A percentile compares a stretch with the other conserved stretches of the same genome.
Evolutionary conservation across 352 stramenopile genomes (phyloP).

Genomic region (Globisporangium cylindrosporum): DNA sequence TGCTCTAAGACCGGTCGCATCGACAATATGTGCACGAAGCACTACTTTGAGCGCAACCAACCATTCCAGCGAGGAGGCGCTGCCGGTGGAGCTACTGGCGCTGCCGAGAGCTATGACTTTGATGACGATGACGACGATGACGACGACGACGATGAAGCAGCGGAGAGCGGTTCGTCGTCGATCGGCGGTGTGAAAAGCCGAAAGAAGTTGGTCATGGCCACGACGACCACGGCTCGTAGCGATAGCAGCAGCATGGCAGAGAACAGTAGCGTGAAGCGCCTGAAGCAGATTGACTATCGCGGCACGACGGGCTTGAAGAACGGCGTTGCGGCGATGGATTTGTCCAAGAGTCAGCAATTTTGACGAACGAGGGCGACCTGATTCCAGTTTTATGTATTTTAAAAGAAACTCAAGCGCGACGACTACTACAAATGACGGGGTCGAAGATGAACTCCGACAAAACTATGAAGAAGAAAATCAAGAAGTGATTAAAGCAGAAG

Average conservation of each 20-base stretch:
- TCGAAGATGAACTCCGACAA: constrained; percentile 8
- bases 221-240: neutral
- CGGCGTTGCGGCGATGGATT: constrained; percentile 15
- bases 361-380: neutral
- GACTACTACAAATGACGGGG: neutral
- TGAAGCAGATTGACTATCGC: constrained; percentile 13
- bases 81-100: neutral
- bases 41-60: constrained; percentile 81
- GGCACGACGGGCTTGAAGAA: constrained; percentile 12
- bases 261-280: constrained; percentile 7
- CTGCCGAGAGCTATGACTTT: constrained; percentile 8
- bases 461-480: constrained; percentile 6
- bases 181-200: neutral
- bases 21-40: constrained; percentile 80
- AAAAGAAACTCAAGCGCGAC: constrained; percentile 11
- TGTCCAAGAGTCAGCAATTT: constrained; percentile 17
- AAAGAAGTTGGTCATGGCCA: neutral
- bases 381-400: constrained; percentile 22
- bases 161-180: neutral
- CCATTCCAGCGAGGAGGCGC: constrained; percentile 13
- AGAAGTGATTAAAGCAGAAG: constrained; percentile 13
- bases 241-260: neutral
- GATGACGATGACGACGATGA: constrained; percentile 5
- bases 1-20: constrained; percentile 84
- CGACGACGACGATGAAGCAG: constrained; percentile 2